A percentile compares a stretch with the other conserved stretches of the same genome.
Conservation (phyloP, 2,329 filamentous ascomycete species). For the Alternaria sp. region DNA sequence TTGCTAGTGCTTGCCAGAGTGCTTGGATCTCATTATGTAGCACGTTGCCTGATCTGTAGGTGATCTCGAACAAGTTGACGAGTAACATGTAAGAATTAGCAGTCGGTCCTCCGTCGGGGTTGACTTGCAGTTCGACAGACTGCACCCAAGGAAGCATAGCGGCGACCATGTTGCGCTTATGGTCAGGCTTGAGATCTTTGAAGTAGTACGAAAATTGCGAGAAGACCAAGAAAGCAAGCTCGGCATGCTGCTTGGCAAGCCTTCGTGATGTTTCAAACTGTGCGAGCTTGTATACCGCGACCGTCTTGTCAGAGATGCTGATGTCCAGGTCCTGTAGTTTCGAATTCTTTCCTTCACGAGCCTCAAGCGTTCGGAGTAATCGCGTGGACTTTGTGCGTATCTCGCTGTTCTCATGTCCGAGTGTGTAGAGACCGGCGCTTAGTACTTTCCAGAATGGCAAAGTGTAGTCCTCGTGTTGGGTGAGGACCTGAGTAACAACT, state of each 20-base stretch:
- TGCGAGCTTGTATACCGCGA: conserved; percentile 95
- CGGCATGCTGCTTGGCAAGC: conserved; percentile 85
- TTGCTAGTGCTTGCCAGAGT: conserved; percentile 94
- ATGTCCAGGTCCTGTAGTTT: conserved; percentile 98
- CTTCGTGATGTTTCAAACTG: conserved; percentile 96
- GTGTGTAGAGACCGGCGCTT: conserved; percentile 86
- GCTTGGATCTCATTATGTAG: conserved; percentile 97
- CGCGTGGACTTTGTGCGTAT: conserved; percentile 88
- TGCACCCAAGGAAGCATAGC: conserved; percentile 97
- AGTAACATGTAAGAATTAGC: conserved; percentile 93
- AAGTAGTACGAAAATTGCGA: conserved; percentile 96
- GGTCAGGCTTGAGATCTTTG: conserved; percentile 81
- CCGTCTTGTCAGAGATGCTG: conserved; percentile 97
- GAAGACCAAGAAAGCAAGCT: conserved; percentile 91
- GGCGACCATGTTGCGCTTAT: conserved; percentile 92
- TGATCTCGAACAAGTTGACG: conserved; percentile 94
- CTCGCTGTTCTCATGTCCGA: conserved; percentile 90
- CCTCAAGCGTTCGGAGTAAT: conserved; percentile 81
- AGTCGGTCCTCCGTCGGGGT: conserved; percentile 90
- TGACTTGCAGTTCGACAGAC: conserved; percentile 88
- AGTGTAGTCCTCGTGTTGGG: conserved; percentile 82
- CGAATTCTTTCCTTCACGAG: conserved; percentile 82
- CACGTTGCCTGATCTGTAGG: conserved; percentile 86
- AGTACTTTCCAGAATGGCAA: conserved; percentile 91
- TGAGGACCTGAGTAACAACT: conserved; percentile 86